Conservation (phyloP, 169 alveolate genomes). For the Blepharisma undulans region DNA sequence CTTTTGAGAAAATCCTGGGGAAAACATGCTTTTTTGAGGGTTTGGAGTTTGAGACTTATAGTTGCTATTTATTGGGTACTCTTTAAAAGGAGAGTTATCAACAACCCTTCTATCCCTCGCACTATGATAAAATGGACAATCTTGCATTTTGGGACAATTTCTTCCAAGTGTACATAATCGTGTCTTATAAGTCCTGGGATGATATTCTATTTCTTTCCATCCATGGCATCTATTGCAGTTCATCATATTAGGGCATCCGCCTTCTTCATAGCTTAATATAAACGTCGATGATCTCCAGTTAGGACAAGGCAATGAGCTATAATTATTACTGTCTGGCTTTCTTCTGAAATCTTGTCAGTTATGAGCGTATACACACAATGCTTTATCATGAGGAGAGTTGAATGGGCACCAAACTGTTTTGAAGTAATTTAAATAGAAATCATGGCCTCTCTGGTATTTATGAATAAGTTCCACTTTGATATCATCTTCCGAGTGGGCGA, state of each 20-base stretch:
- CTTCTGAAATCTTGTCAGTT: slow-evolving; percentile 80
- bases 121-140: slow-evolving; percentile 35
- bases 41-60: background rate
- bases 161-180: slow-evolving; percentile 54
- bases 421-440: slow-evolving; percentile 70
- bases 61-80: background rate
- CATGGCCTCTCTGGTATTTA: slow-evolving; percentile 57
- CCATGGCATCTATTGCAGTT: slow-evolving; percentile 71
- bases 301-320: slow-evolving; percentile 57
- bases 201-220: slow-evolving; percentile 79
- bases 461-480: slow-evolving; percentile 68
- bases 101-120: background rate
- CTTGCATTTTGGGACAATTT: background rate
- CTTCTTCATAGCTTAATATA: slow-evolving; percentile 53
- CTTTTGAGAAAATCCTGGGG: background rate
- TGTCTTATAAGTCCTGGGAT: slow-evolving; percentile 66
- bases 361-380: slow-evolving; percentile 77
- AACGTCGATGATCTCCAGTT: slow-evolving; percentile 66
- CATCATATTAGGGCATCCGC: slow-evolving; percentile 55
- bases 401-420: slow-evolving; percentile 80
- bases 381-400: slow-evolving; percentile 66
- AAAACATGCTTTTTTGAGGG: background rate
- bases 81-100: slow-evolving; percentile 20
- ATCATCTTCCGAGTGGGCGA: slow-evolving; percentile 73
- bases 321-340: slow-evolving; percentile 54